These are phyloP conservation scores for Lippia alba DNA, from an alignment of 305 asterid genomes.

Conservation along the genomic window DNA sequence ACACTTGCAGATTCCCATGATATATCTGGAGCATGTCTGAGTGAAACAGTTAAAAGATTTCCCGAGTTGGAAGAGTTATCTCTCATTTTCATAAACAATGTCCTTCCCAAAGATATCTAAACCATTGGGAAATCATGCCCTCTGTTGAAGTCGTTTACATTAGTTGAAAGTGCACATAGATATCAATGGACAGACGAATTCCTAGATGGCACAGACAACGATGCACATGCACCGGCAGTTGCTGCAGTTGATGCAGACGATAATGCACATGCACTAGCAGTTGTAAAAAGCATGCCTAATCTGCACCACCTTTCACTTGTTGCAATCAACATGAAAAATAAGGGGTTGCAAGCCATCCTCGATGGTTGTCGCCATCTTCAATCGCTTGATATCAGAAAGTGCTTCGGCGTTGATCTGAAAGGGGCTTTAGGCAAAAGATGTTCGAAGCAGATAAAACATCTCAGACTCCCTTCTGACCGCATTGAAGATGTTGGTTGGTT, in stretches of 20 bases:
- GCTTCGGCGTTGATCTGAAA: neutral
- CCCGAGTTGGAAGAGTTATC: conserved; percentile 52
- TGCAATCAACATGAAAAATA: conserved; percentile 1
- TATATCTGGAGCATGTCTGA: conserved; percentile 21
- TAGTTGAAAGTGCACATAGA: neutral
- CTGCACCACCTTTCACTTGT: conserved; percentile 44
- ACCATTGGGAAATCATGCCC: conserved; percentile 51
- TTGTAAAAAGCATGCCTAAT: conserved; percentile 52
- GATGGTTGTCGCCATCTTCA: too few species aligned
- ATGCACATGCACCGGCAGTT: too few species aligned
- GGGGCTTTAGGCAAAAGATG: neutral
- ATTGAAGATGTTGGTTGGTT: too few species aligned
- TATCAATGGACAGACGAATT: too few species aligned
- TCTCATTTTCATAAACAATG: neutral
- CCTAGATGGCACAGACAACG: too few species aligned
- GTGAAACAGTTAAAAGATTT: conserved; percentile 35
- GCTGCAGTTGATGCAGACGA: neutral
- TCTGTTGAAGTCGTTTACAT: conserved; percentile 49
- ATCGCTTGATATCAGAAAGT: too few species aligned
- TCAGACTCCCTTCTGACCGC: neutral
- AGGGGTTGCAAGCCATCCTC: too few species aligned
- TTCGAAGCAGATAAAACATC: too few species aligned
- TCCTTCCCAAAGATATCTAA: conserved; percentile 26
- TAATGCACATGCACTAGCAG: conserved; percentile 36
- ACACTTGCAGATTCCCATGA: conserved; percentile 32